These are phyloP conservation scores for Trypanosoma vivax DNA, from an alignment of 208 protist species.

Conservation along the genomic window DNA sequence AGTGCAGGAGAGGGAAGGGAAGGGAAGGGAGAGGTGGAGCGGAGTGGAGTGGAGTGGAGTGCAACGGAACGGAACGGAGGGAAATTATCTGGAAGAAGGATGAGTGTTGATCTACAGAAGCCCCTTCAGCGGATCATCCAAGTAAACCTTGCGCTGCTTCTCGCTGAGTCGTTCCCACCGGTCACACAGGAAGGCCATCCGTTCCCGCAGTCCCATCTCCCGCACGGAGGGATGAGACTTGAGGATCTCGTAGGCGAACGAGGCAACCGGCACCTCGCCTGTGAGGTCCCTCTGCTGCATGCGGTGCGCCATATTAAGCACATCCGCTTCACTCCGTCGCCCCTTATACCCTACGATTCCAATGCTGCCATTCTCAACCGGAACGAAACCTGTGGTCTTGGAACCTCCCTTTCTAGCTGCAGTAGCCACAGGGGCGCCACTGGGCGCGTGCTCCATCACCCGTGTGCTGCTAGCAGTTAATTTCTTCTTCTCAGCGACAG, in stretches of 20 bases:
- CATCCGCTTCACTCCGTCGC: conserved; percentile 42
- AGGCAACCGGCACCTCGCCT: conserved; percentile 76
- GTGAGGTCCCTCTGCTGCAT: conserved; percentile 75
- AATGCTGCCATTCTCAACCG: not conserved
- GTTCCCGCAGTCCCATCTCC: conserved; percentile 72
- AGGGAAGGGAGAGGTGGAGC: too few relatives aligned
- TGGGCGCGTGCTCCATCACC: not conserved
- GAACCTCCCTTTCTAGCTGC: not conserved
- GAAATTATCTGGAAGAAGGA: too few relatives aligned
- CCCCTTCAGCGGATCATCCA: conserved; percentile 76
- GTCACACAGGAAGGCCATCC: conserved; percentile 78
- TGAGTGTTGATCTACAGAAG: conserved; percentile 38
- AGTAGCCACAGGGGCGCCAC: not conserved
- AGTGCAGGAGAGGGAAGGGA: too few relatives aligned
- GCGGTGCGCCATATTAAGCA: conserved; percentile 58
- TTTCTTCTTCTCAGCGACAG: not conserved
- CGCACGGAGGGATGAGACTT: conserved; percentile 78
- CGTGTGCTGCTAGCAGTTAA: not conserved
- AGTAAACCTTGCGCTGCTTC: conserved; percentile 54
- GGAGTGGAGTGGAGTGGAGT: too few relatives aligned
- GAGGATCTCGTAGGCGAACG: conserved; percentile 76
- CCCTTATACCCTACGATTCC: not conserved
- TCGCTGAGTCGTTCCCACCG: conserved; percentile 64
- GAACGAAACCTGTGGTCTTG: not conserved
- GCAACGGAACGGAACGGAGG: too few relatives aligned